Evolutionary conservation across 768 basidiomycete genomes (phyloP), one percentile per base, ranked within the genome.

Genomic region (Pisolithus tinctorius): DNA sequence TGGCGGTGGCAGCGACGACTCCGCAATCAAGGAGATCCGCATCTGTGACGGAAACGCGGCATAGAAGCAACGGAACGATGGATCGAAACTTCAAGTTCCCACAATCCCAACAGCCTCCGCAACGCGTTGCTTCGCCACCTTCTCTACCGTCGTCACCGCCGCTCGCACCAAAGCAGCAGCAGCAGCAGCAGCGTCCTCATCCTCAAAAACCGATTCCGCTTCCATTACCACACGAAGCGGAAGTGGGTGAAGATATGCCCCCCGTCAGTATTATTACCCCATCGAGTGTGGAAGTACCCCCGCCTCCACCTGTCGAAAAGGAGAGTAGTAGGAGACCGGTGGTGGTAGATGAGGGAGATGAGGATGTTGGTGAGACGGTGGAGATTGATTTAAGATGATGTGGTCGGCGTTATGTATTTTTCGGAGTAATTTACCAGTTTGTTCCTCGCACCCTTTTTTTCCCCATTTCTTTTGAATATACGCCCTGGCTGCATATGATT

Each of bases 271-370:
- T 82, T 4, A 71, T 84, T 23, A 74, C 80, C 17, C 82, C 84
- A 2, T 75, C 81, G 23, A 82, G 72, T 48, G 83, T 86, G 11
- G 86, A 90, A 61, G 83, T 90, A 6, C 88, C 86, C 4, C 83
- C 88, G 0, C 88, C 88, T 4, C 86, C 88, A 25, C 86, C 85
- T 0, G 76, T 87, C 13, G 84, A 86, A 63, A 88, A 91, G 68
- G 85, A 89, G 64, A 70, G 67, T 31, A 70, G 67, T 31, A 63
- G 70, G 48, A 61, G 70, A 54, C 69, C 66, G 8, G 58, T 67
- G 17, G 60, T 66, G 20, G 83, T 81, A 30, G 84, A 83, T 26
- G 66, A 82, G 8, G 77, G 65, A 0, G 86, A 87, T 36, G 87
- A 87, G 48, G 88, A 89, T 29, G 77, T 89, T 43, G 88, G 87